Evolutionary conservation across 192 early-diverging fungal genomes (phyloP).

Genomic region (Umbelopsis sp.): DNA sequence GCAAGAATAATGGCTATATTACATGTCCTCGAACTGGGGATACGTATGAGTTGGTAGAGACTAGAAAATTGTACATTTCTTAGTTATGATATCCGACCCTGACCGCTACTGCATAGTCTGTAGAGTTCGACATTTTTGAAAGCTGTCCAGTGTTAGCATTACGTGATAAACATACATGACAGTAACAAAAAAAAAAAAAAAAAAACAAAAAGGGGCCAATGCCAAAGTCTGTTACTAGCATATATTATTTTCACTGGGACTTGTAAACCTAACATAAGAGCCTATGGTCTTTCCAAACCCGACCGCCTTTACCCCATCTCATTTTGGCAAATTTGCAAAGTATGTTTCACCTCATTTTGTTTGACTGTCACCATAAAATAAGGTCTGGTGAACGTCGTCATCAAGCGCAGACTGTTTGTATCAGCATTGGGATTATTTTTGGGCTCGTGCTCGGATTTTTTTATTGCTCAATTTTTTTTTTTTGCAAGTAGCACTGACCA

Average conservation of each 20-base stretch:
- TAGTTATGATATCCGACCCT: slow-evolving; percentile 26
- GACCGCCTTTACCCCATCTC: neutral
- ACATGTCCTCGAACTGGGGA: slow-evolving; percentile 72
- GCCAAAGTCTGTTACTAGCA: too few relatives aligned
- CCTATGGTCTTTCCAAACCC: too few relatives aligned
- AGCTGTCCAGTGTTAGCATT: neutral
- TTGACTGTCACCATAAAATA: too few relatives aligned
- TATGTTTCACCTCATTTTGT: neutral
- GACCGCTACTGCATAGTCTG: neutral
- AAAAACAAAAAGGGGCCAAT: too few relatives aligned
- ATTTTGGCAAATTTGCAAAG: neutral
- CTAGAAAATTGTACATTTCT: slow-evolving; percentile 81
- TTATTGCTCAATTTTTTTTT: neutral
- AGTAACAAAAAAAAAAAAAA: neutral
- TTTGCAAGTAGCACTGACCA: slow-evolving; percentile 10
- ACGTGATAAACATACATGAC: neutral
- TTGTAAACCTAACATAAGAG: too few relatives aligned
- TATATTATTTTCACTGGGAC: too few relatives aligned
- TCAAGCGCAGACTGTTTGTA: neutral
- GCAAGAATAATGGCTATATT: slow-evolving; percentile 65
- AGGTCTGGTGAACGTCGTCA: neutral
- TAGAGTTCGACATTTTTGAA: neutral
- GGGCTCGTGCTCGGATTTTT: slow-evolving; percentile 7
- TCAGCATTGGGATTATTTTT: neutral
- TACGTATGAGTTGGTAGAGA: slow-evolving; percentile 52